These are phyloP conservation scores for Saccharomycopsis javanensis DNA, from an alignment of 805 yeast genomes.

Conservation along the genomic window DNA sequence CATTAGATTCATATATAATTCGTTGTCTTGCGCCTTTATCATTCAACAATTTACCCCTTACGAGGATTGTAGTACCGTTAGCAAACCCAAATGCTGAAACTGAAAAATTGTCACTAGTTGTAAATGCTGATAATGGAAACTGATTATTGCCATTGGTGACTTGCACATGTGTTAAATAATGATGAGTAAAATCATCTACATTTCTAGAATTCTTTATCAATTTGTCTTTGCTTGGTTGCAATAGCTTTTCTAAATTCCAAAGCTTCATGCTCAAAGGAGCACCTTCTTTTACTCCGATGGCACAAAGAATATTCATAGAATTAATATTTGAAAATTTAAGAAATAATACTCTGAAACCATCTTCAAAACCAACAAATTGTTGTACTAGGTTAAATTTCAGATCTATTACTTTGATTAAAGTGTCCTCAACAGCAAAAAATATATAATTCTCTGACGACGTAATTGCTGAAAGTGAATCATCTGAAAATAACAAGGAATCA, in stretches of 20 bases:
- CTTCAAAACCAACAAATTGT: constrained; percentile 55
- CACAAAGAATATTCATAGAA: constrained; percentile 39
- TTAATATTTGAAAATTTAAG: constrained; percentile 38
- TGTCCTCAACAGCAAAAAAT: constrained; percentile 48
- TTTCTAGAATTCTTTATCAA: constrained; percentile 23
- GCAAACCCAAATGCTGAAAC: constrained; percentile 71
- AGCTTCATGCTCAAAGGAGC: constrained; percentile 56
- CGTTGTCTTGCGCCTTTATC: constrained; percentile 90
- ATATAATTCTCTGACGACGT: constrained; percentile 47
- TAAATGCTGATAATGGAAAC: constrained; percentile 57
- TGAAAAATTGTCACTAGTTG: constrained; percentile 43
- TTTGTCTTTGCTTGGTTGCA: constrained; percentile 25
- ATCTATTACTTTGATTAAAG: constrained; percentile 48
- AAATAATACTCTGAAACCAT: constrained; percentile 54
- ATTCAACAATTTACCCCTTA: constrained; percentile 79
- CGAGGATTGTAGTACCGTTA: constrained; percentile 70
- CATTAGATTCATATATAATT: constrained; percentile 53
- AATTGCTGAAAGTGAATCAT: constrained; percentile 58
- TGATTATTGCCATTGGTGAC: constrained; percentile 67
- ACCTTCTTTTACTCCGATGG: constrained; percentile 70
- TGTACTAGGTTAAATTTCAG: constrained; percentile 35
- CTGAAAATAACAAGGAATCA: constrained; percentile 63
- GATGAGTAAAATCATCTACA: constrained; percentile 37
- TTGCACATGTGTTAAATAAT: constrained; percentile 40
- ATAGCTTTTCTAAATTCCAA: constrained; percentile 57